Base-by-base conservation (phyloP, 768 basidiomycete species). In the Boletus rubroflammeus region DNA sequence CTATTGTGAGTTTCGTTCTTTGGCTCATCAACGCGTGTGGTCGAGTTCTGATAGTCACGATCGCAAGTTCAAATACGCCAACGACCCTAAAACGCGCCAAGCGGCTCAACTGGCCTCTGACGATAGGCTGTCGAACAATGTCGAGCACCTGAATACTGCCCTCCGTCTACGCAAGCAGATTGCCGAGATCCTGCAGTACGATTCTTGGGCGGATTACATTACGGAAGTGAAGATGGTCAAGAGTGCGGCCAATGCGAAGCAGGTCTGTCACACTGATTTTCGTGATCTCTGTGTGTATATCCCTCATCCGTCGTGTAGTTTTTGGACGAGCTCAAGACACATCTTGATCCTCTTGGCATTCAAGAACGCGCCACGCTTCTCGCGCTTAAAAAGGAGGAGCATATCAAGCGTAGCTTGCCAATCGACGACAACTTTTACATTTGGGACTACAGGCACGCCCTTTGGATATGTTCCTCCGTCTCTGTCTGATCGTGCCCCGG, bases 221-320 rank as follows among this genome's bases (percentile, higher is more conserved):
- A 90, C 92, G 2, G 92, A 94, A 66, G 79, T 82, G 43, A 90
- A 90, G 75, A 93, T 93, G 90, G 81, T 88, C 59, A 92, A 93
- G 71, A 79, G 75, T 35, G 85, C 81, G 1, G 72, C 81, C 42
- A 79, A 77, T 21, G 84, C 88, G 8, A 69, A 77, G 59, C 74
- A 83, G 48, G 88, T 83, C 62, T 56, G 72, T 62, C 21, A 35
- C 19, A 5, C n/a, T 2, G 5, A 28, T 19, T 32, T 10, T 26
- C 14, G 14, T 47, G 15, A 10, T 40, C 42, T 17, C 10, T 26
- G 21, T 13, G 2, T 21, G 6, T 14, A 6, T 17, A 15, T 36
- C 0, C 4, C 25, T 55, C 13, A 64, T 25, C 3, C 15, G 19
- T 13, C 3, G 34, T 25, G 26, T 47, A 90, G 87, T 94, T 94